Evolutionary conservation across 176 grass and related monocot species (phyloP).

Genomic region (Alopecurus myosuroides): DNA sequence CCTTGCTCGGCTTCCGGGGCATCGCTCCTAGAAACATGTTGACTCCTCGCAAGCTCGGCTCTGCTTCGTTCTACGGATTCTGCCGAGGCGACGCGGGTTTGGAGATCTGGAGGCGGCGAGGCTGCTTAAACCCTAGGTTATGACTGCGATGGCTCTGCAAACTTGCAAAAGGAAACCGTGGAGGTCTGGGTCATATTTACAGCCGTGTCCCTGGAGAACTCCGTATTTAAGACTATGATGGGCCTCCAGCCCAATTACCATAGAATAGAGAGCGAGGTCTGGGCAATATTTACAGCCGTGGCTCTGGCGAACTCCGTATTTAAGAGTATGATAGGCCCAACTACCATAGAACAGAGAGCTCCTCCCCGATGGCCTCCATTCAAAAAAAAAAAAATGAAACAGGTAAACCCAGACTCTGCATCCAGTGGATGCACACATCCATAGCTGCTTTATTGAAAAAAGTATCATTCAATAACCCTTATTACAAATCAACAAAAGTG

Average conservation of each 20-base stretch:
- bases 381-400: too few relatives aligned
- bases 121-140: slow-evolving; percentile 34
- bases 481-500: too few relatives aligned
- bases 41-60: not conserved
- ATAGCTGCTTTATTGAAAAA: too few relatives aligned
- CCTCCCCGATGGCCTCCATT: not conserved
- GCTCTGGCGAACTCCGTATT: not conserved
- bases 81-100: slow-evolving; percentile 10
- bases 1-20: slow-evolving; percentile 58
- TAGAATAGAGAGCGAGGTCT: not conserved
- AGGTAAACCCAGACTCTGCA: too few relatives aligned
- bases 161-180: not conserved
- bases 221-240: not conserved
- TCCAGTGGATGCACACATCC: too few relatives aligned
- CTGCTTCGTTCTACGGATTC: not conserved
- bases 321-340: not conserved
- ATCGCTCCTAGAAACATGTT: slow-evolving; percentile 46
- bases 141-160: not conserved
- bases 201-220: not conserved
- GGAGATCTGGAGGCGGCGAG: slow-evolving; percentile 8
- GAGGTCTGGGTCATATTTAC: not conserved
- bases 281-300: not conserved
- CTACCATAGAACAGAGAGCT: not conserved
- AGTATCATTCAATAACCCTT: too few relatives aligned
- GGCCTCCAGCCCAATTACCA: not conserved